These are phyloP conservation scores for Colletotrichum plurivorum DNA, from an alignment of 2,329 filamentous ascomycete genomes.

Conservation along the genomic window DNA sequence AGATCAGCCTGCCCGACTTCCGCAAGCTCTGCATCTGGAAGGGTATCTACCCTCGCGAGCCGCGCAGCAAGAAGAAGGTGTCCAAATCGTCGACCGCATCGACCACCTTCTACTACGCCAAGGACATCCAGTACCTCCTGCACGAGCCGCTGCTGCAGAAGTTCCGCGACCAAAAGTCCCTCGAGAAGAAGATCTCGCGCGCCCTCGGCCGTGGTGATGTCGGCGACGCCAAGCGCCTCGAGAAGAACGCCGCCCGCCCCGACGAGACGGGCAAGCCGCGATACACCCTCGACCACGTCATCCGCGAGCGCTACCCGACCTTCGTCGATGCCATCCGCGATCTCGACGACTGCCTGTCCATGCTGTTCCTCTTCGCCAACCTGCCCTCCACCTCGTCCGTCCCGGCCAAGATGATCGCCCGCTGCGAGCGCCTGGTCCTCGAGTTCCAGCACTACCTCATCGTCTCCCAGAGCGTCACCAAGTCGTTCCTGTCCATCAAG, in stretches of 20 bases:
- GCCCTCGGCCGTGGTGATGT: slow-evolving; percentile 94
- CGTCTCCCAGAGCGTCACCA: slow-evolving; percentile 88
- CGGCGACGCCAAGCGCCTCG: slow-evolving; percentile 87
- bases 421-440: slow-evolving; percentile 91
- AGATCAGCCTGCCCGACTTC: slow-evolving; percentile 97
- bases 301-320: slow-evolving; percentile 97
- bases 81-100: slow-evolving; percentile 90
- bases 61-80: slow-evolving; percentile 96
- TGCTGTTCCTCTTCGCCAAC: slow-evolving; percentile 98
- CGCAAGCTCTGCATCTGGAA: slow-evolving; percentile 99
- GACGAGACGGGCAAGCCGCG: slow-evolving; percentile 92
- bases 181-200: slow-evolving; percentile 97
- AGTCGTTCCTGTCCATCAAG: slow-evolving; percentile 98
- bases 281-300: slow-evolving; percentile 95
- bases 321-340: slow-evolving; percentile 95
- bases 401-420: slow-evolving; percentile 93
- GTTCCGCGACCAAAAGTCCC: slow-evolving; percentile 96
- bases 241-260: slow-evolving; percentile 86
- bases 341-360: slow-evolving; percentile 94
- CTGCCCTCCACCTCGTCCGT: slow-evolving; percentile 91
- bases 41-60: slow-evolving; percentile 98
- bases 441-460: slow-evolving; percentile 99
- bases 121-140: slow-evolving; percentile 98
- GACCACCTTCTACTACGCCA: slow-evolving; percentile 92
- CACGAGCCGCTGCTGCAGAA: slow-evolving; percentile 95